Conservation (phyloP, 2,329 filamentous ascomycete species). For the Penicillium oxalicum region DNA sequence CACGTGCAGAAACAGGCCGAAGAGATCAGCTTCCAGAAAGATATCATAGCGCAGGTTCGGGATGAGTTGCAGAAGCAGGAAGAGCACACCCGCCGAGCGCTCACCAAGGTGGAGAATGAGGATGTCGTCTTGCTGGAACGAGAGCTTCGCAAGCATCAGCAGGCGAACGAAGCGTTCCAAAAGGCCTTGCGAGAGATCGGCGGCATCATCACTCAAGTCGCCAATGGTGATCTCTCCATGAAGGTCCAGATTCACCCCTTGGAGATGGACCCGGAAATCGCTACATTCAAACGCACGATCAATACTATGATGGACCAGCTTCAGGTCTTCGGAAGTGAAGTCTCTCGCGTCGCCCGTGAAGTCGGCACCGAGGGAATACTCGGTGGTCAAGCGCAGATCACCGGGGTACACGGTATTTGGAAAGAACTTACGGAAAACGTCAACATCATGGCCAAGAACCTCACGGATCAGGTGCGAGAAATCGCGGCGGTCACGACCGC, state of each 20-base stretch:
- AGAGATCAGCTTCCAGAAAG: constrained; percentile 78
- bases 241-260: constrained; percentile 93
- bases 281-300: constrained; percentile 94
- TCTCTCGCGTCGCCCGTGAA: constrained; percentile 88
- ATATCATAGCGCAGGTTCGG: constrained; percentile 79
- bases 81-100: constrained; percentile 72
- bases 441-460: constrained; percentile 77
- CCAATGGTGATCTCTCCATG: constrained; percentile 90
- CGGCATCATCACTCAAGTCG: constrained; percentile 93
- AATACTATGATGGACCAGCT: constrained; percentile 99
- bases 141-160: constrained; percentile 93
- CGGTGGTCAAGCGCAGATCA: constrained; percentile 87
- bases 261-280: constrained; percentile 97
- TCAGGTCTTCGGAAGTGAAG: constrained; percentile 92
- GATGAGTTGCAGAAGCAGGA: constrained; percentile 81
- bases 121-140: constrained; percentile 85
- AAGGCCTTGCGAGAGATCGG: constrained; percentile 95
- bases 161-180: constrained; percentile 97
- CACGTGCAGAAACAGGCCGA: constrained; percentile 92
- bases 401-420: constrained; percentile 94
- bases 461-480: constrained; percentile 78
- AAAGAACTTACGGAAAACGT: constrained; percentile 91
- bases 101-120: constrained; percentile 76
- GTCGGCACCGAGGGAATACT: constrained; percentile 94
- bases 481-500: constrained; percentile 80